Evolutionary conservation across 257 asterid genomes (phyloP), one percentile per base, ranked within the genome.

Genomic region (Solanum pinnatisectum): DNA sequence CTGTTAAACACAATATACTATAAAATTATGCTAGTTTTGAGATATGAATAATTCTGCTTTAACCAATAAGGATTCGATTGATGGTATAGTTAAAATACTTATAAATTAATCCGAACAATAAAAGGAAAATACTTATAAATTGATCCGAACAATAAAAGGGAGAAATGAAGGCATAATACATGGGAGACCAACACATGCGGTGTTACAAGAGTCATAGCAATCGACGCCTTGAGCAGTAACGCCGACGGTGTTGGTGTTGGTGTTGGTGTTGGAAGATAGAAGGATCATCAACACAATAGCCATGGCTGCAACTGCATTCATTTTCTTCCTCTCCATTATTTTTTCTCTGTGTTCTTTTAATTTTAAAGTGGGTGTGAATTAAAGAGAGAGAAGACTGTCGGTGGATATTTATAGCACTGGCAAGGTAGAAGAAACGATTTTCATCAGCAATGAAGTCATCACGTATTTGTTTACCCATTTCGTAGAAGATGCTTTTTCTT

Each of bases 181-280:
- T 76, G 90, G 83, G 11, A 46, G 63, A 32, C 81, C 46, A 42
- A 90, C 91, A 87, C 95, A 94, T 88, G 8, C 95, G 5, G 93
- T 92, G n/a, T 87, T 13, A 82, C 96, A 94, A 88, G 88, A 49
- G 87, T 94, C 96, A 79, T 65, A 16, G 87, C 96, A 94, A 90
- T 87, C 83, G 87, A 65, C 2, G 32, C 88, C 93, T 42, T 89
- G 91, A 86, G 94, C 83, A 74, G 83, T 81, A 3, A 71, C 42
- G 37, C 5, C 1, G 30, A 91, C 90, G 63, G 86, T 82, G 52
- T 84, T 88, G 63, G 87, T 59, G 18, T 93, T 89, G 63, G 86
- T 82, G 52, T 84, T 88, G 63, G 87, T 59, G 18, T 93, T 89
- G 12, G 92, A 90, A 1, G 93, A 86, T 14, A 92, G 11, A 49